Base-by-base conservation (phyloP, 108 stramenopile species). In the Schizochytrium sp. region DNA sequence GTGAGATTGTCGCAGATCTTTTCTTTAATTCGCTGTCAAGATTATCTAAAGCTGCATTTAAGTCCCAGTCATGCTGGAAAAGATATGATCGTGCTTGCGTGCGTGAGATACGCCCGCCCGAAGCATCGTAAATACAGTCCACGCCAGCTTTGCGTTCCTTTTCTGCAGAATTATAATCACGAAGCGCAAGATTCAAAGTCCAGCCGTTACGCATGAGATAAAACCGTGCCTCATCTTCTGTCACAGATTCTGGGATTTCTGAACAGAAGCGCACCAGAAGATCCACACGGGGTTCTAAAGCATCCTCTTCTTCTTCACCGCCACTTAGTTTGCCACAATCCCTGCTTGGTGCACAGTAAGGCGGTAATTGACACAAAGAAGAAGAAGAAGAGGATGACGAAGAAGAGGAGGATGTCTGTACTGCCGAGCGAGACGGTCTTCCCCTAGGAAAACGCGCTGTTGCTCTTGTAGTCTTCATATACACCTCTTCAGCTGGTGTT, bases 171-270 rank as follows among this genome's bases (percentile, higher is more conserved):
- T 69, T 12, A 38, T 69, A 69, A 15, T 69, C 64, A 8, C 64
- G 64, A 69, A 69, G 19, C 10, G 64, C 64, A 8, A 44, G 5
- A 69, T 38, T 7, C 15, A 69, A 69, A 0, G 15, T 44, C 64
- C 64, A 69, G 5, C 15, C 64, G 44, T 69, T 69, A 44, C 64
- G 64, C 64, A 69, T 69, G 64, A 69, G 64, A 44, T 69, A 69
- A 69, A 13, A 69, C 8, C 64, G 64, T 7, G 64, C 64, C 64
- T 69, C 64, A 15, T 69, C 64, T 44, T 69, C 64, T 38, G 64
- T 69, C 12, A 69, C 64, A 69, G 7, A 13, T 3, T 69, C 64
- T 7, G 7, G 28, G 5, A 69, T 44, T 44, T 69, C 19, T 2
- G 64, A 12, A 44, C 64, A 69, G 28, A 69, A 69, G 12, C 15